Evolutionary conservation across 2,329 filamentous ascomycete species (phyloP).

Genomic region (Camptophora hylomeconis): DNA sequence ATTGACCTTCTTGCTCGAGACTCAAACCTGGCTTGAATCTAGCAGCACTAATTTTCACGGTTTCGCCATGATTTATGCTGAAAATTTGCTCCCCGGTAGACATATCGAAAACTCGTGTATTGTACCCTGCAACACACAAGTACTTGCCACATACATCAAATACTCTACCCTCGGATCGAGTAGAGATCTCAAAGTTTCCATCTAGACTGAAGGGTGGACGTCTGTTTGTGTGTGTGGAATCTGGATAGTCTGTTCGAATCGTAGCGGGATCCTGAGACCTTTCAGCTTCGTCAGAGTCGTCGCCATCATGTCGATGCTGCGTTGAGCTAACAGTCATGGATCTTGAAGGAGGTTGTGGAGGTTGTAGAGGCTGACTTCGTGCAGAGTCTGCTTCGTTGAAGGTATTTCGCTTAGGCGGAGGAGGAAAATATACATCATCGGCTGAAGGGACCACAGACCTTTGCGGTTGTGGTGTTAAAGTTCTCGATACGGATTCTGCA

Average conservation of each 20-base stretch:
- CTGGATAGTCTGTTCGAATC: conserved; percentile 57
- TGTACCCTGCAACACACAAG: conserved; percentile 72
- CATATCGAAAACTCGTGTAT: conserved; percentile 81
- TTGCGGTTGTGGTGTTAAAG: background rate
- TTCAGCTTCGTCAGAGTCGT: conserved; percentile 40
- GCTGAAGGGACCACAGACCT: too few species aligned
- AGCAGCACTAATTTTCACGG: conserved; percentile 65
- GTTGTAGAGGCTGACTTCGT: conserved; percentile 9
- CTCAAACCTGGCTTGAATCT: conserved; percentile 72
- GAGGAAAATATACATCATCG: conserved; percentile 19
- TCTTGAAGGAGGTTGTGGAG: conserved; percentile 5
- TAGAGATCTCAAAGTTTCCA: conserved; percentile 62
- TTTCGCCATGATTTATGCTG: conserved; percentile 73
- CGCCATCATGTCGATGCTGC: conserved; percentile 17
- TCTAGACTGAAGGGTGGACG: conserved; percentile 63
- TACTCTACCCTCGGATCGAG: conserved; percentile 74
- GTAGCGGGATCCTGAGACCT: conserved; percentile 34
- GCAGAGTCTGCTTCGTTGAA: conserved; percentile 9
- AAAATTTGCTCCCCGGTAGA: conserved; percentile 68
- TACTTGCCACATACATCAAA: conserved; percentile 81
- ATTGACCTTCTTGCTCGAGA: conserved; percentile 65
- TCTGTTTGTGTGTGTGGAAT: conserved; percentile 72
- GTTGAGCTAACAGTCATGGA: conserved; percentile 6
- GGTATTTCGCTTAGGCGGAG: conserved; percentile 21
- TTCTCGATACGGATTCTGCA: conserved; percentile 1